Conservation (phyloP, 768 basidiomycete species). For the Lentinula boryana region DNA sequence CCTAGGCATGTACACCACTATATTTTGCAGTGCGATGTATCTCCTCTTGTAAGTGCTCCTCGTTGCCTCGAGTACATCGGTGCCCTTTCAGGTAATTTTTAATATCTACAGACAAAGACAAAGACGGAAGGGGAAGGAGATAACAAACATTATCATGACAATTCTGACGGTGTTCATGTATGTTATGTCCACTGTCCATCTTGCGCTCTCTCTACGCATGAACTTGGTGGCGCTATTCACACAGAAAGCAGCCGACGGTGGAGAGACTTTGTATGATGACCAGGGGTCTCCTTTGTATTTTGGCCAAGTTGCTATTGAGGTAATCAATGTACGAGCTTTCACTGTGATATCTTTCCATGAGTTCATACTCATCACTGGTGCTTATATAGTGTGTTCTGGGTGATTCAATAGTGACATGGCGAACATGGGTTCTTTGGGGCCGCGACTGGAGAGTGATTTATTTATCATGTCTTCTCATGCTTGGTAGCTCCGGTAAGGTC, state of each 20-base stretch:
- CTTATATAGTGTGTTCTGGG: neutral
- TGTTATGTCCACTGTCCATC: conserved; percentile 4
- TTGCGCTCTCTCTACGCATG: conserved; percentile 4
- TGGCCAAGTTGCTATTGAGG: neutral
- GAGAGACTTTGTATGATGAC: neutral
- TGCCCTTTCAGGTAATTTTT: neutral
- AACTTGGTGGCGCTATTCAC: neutral
- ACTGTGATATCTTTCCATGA: neutral
- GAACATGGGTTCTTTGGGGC: conserved; percentile 6
- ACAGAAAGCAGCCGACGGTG: neutral
- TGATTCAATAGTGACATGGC: conserved; percentile 7
- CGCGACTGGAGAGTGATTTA: neutral
- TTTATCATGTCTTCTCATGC: neutral
- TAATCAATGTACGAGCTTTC: neutral
- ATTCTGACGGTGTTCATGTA: conserved; percentile 5
- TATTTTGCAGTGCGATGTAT: neutral
- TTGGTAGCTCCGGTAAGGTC: neutral
- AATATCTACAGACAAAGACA: neutral
- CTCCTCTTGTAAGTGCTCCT: neutral
- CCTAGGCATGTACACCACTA: neutral
- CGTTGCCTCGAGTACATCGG: neutral
- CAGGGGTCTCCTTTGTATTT: neutral
- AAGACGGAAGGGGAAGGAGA: too few species aligned
- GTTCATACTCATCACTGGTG: neutral
- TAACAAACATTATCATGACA: neutral